These are phyloP conservation scores for Cupressus sempervirens DNA, from an alignment of 75 land plant species.

Conservation along the genomic window DNA sequence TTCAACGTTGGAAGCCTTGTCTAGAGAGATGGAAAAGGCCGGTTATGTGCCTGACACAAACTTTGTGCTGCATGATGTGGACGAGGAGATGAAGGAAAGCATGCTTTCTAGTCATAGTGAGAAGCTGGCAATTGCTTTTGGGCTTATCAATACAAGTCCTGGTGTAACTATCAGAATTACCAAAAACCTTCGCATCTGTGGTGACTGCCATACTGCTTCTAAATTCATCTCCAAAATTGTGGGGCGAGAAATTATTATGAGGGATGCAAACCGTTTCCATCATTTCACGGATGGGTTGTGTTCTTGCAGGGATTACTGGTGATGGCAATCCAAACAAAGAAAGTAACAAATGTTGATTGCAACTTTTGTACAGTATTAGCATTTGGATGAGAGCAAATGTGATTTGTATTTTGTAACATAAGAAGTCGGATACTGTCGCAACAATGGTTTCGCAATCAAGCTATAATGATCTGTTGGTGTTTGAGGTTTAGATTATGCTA, in stretches of 20 bases:
- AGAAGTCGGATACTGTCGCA: not conserved
- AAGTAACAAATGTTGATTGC: not conserved
- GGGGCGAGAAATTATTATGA: not conserved
- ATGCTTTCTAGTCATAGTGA: not conserved
- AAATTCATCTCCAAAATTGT: not conserved
- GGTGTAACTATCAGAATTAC: not conserved
- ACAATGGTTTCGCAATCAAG: not conserved
- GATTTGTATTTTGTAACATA: not conserved
- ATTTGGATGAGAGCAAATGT: not conserved
- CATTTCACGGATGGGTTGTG: not conserved
- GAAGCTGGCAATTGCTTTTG: conserved; percentile 1
- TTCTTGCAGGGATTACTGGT: conserved; percentile 1
- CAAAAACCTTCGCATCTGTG: conserved; percentile 1
- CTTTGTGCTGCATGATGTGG: not conserved
- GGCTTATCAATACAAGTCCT: not conserved
- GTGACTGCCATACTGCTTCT: not conserved
- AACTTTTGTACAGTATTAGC: not conserved
- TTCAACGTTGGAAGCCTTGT: not conserved
- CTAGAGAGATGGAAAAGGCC: not conserved
- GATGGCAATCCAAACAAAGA: not conserved
- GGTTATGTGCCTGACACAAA: conserved; percentile 3
- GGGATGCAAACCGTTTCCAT: not conserved
- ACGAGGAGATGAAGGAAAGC: not conserved
- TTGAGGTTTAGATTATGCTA: not conserved
- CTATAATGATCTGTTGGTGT: not conserved